phyloP scores from a whole-genome alignment of 192 early-diverging fungal genomes.

The Backusella westeae region DNA sequence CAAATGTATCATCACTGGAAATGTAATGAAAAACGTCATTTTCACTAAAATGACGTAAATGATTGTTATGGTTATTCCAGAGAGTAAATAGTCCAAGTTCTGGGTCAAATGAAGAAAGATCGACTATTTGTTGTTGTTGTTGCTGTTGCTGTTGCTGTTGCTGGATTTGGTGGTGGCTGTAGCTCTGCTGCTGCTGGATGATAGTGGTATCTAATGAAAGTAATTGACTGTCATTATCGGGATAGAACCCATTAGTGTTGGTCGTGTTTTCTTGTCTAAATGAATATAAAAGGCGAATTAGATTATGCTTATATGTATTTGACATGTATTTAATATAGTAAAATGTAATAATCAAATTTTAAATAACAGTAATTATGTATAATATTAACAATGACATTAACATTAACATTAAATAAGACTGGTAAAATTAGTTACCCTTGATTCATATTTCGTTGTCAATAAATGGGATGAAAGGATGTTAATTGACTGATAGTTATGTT shows the following conservation, averaged over 20 bases:
- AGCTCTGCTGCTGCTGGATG: neutral
- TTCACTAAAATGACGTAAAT: conserved; percentile 15
- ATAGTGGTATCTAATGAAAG: neutral
- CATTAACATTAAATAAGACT: neutral
- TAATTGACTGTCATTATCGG: neutral
- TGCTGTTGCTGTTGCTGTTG: neutral
- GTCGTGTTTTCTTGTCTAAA: neutral
- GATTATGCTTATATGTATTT: neutral
- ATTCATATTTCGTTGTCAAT: neutral
- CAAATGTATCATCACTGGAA: neutral
- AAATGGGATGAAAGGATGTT: neutral
- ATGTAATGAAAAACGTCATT: neutral
- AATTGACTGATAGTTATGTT: neutral
- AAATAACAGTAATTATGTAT: neutral
- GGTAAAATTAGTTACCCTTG: conserved; percentile 1
- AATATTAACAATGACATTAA: neutral
- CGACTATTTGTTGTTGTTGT: neutral
- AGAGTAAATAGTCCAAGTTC: neutral
- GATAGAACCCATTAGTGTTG: neutral
- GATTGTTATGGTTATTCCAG: neutral
- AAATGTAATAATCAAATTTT: neutral
- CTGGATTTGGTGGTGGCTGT: neutral
- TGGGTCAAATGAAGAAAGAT: neutral
- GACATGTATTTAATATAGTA: neutral
- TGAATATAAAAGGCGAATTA: neutral